Evolutionary conservation across 2,329 filamentous ascomycete genomes (phyloP).

Genomic region (Ceratocystis alfenasii): DNA sequence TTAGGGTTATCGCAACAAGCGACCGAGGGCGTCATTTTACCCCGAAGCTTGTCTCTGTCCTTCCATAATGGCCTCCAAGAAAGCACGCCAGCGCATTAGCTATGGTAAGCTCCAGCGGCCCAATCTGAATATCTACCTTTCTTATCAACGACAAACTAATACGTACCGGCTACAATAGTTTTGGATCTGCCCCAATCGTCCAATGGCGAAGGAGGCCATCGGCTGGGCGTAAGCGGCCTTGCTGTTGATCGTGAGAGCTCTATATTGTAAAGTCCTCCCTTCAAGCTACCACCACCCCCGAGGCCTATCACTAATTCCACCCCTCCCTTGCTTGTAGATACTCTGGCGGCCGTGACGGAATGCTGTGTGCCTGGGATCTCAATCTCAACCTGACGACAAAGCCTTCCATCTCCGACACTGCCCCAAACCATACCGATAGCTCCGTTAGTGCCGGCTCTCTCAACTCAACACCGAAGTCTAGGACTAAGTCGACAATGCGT

Average conservation of each 20-base stretch:
- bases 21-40: not conserved
- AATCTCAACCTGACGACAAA: slow-evolving; percentile 44
- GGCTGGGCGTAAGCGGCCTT: slow-evolving; percentile 88
- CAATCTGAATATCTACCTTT: not conserved
- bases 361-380: slow-evolving; percentile 91
- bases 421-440: slow-evolving; percentile 27
- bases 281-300: slow-evolving; percentile 18
- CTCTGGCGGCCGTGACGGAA: slow-evolving; percentile 87
- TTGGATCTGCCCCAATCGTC: slow-evolving; percentile 48
- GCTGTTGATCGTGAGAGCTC: slow-evolving; percentile 72
- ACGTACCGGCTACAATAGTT: slow-evolving; percentile 31
- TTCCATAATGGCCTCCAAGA: slow-evolving; percentile 46
- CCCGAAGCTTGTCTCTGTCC: not conserved
- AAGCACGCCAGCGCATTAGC: slow-evolving; percentile 57
- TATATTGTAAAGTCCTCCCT: slow-evolving; percentile 58
- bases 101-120: slow-evolving; percentile 42
- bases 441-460: slow-evolving; percentile 23
- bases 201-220: slow-evolving; percentile 68
- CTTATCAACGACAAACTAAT: too few species aligned
- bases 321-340: slow-evolving; percentile 48
- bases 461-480: slow-evolving; percentile 30
- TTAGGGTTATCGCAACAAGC: not conserved
- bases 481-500: slow-evolving; percentile 45
- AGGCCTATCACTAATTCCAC: slow-evolving; percentile 21
- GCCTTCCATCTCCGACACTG: slow-evolving; percentile 23